Percentiles rank a stretch among this genome's conserved stretches.
Evolutionary conservation across 2,329 filamentous ascomycete species (phyloP).

Genomic region (Colletotrichum graminicola): DNA sequence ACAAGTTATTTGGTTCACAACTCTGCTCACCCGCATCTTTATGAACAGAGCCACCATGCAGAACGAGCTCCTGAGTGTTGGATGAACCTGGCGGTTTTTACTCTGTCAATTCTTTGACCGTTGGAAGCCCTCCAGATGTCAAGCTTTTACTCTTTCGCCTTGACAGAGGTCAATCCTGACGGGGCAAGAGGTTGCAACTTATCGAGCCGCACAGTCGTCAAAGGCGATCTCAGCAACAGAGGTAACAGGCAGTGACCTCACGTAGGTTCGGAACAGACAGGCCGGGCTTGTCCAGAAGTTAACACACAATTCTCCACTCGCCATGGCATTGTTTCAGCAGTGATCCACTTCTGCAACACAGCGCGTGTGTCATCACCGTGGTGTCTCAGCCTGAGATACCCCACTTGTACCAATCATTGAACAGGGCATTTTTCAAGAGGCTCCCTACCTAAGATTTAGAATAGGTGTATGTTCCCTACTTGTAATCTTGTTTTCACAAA

Average conservation of each 20-base stretch:
- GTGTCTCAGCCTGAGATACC: conserved; percentile 14
- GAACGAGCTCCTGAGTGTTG: neutral
- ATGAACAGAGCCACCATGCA: neutral
- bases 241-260: neutral
- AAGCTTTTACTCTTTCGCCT: neutral
- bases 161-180: neutral
- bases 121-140: too few species aligned
- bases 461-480: too few species aligned
- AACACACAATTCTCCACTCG: neutral
- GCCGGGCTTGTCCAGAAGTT: neutral
- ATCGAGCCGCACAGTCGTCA: neutral
- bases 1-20: conserved; percentile 15
- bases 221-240: too few species aligned
- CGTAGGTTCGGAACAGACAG: neutral
- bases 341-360: conserved; percentile 8
- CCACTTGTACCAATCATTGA: neutral
- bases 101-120: neutral
- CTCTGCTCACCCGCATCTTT: neutral
- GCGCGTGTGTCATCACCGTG: conserved; percentile 20
- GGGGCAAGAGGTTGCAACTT: neutral
- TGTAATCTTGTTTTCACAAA: too few species aligned
- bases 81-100: conserved; percentile 29
- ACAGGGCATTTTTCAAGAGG: neutral
- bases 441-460: neutral
- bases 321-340: conserved; percentile 6